Evolutionary conservation across 2,329 filamentous ascomycete species (phyloP).

Genomic region (Cadophora luteo-olivacea): DNA sequence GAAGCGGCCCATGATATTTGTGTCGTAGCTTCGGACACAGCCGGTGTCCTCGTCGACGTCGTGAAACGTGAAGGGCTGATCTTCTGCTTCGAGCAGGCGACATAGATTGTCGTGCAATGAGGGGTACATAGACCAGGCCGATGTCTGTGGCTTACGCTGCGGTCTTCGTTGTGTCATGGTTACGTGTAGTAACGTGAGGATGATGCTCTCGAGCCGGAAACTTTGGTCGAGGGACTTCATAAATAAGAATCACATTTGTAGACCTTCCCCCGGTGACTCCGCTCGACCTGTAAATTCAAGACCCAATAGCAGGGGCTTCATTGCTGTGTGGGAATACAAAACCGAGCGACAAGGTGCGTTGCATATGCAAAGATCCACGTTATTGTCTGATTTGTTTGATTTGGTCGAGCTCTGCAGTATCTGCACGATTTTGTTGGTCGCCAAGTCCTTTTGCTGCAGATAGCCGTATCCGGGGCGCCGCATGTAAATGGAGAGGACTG

Average conservation of each 20-base stretch:
- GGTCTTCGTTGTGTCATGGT: conserved; percentile 18
- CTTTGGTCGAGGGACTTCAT: not conserved
- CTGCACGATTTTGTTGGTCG: not conserved
- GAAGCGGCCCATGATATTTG: conserved; percentile 52
- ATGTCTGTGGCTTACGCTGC: not conserved
- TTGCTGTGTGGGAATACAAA: conserved; percentile 12
- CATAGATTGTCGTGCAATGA: conserved; percentile 44
- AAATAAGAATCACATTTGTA: not conserved
- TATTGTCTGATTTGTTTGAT: conserved; percentile 3
- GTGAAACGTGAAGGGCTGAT: conserved; percentile 46
- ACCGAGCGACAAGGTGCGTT: not conserved
- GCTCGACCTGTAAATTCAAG: conserved; percentile 1
- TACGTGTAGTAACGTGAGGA: not conserved
- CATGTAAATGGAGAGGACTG: no score
- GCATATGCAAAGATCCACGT: conserved; percentile 7
- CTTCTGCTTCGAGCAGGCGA: conserved; percentile 41
- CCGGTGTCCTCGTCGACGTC: conserved; percentile 39
- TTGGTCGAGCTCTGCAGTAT: not conserved
- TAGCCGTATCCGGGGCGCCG: not conserved
- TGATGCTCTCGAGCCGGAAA: not conserved
- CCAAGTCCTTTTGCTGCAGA: not conserved
- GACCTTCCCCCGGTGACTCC: not conserved
- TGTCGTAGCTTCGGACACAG: conserved; percentile 45
- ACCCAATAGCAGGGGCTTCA: not conserved
- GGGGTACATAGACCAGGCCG: conserved; percentile 46